Base-by-base conservation (phyloP, 345 rosid species). In the Eutrema yunnanense region DNA sequence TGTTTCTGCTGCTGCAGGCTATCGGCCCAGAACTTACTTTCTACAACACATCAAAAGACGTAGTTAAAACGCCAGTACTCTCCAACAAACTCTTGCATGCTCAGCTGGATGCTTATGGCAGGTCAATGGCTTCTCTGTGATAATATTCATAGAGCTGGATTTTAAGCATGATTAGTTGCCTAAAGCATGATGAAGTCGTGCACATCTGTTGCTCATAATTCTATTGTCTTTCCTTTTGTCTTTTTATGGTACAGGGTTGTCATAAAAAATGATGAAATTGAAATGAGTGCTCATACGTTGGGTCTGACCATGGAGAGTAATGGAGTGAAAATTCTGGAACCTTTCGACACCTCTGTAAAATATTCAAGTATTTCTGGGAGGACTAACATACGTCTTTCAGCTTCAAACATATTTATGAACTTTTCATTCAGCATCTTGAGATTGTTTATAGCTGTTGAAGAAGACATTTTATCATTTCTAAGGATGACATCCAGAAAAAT, bases 231-330 rank as follows among this genome's bases (percentile, higher is more conserved):
- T 49, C 42, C 62, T 66, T 73, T n/a, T 32, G 60, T 76, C 52
- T 37, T 73, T 61, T 48, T 66, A 51, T 73, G 78, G 59, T 72
- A 22, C 84, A 95, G 99, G 90, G 66, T 95, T 79, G 81, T 82
- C 53, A 38, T 88, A 77, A 95, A 89, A 77, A 91, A 88, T 59
- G 88, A 87, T 78, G 83, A 87, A 64, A 72, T 80, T 75, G 96
- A 95, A 75, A 81, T 92, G 90, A 87, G 81, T 79, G 96, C 88
- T 68, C 89, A 85, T 74, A 86, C 82, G 38, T 81, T 88, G 74
- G 96, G 97, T 80, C 86, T 95, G 79, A 86, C 84, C 73, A 86
- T 95, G 96, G 99, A 95, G 84, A 91, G 99, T 78, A 90, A 86
- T 82, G 97, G 97, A 81, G 86, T 89, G 71, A 87, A 86, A 81